Conservation (phyloP, 176 grass and related monocot species). For the Aegilops speltoides region DNA sequence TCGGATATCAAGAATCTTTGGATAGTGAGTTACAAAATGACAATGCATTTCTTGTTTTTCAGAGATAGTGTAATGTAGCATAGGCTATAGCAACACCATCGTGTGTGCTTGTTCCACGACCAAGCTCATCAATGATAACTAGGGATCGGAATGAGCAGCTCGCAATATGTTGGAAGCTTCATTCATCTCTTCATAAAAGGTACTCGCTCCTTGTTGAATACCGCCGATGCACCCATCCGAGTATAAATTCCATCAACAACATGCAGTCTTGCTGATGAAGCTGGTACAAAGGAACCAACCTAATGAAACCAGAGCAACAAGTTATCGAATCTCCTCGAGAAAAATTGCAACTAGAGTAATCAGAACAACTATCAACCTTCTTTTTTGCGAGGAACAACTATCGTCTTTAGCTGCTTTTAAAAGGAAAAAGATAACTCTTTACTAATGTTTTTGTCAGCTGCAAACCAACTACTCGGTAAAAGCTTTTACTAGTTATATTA, state of each 20-base stretch:
- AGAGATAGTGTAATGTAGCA: slow-evolving; percentile 75
- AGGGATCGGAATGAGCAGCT: slow-evolving; percentile 76
- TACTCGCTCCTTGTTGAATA: slow-evolving; percentile 92
- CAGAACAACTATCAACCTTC: not conserved
- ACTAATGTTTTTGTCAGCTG: slow-evolving; percentile 4
- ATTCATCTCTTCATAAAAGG: slow-evolving; percentile 87
- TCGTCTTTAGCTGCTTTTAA: slow-evolving; percentile 3
- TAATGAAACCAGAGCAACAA: slow-evolving; percentile 45
- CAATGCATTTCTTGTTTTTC: slow-evolving; percentile 62
- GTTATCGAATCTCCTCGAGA: slow-evolving; percentile 28
- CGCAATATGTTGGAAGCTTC: slow-evolving; percentile 81
- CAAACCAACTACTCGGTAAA: not conserved
- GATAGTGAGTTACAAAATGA: slow-evolving; percentile 94
- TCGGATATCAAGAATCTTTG: slow-evolving; percentile 89
- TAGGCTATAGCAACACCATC: slow-evolving; percentile 94
- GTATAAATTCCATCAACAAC: slow-evolving; percentile 88
- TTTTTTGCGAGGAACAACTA: not conserved
- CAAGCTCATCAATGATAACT: slow-evolving; percentile 97
- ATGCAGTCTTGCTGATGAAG: slow-evolving; percentile 74
- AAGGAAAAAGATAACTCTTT: not conserved
- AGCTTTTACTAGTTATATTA: slow-evolving; percentile 3
- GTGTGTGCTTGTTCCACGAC: slow-evolving; percentile 89
- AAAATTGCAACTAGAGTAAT: not conserved
- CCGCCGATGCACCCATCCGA: slow-evolving; percentile 91
- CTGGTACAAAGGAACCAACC: slow-evolving; percentile 94